Conservation (phyloP, 2,329 filamentous ascomycete genomes). For the Hypoxylon sp. region DNA sequence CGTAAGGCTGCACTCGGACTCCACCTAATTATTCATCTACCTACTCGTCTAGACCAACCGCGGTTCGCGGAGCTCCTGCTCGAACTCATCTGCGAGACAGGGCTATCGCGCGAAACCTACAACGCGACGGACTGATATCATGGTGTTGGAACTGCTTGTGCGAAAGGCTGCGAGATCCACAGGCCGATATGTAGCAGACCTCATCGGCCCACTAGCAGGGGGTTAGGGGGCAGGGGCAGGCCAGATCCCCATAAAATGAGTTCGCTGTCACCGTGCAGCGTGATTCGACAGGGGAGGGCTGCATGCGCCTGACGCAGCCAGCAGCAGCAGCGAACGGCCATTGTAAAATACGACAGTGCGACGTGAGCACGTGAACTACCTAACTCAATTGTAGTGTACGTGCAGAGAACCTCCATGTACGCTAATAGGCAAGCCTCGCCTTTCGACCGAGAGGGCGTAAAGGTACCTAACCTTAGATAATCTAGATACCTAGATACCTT, state of each 20-base stretch:
- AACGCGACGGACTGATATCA: too few relatives aligned
- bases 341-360: conserved; percentile 1
- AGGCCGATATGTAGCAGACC: conserved; percentile 1
- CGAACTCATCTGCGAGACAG: background rate
- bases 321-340: background rate
- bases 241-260: too few relatives aligned
- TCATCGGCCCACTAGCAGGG: conserved; percentile 8
- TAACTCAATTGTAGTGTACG: conserved; percentile 6
- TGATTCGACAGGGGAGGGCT: conserved; percentile 27
- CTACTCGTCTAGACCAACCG: too few relatives aligned
- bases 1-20: conserved; percentile 5
- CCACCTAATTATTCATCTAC: too few relatives aligned
- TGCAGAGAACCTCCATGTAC: background rate
- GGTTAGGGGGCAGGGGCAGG: too few relatives aligned
- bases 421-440: background rate
- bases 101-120: background rate
- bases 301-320: background rate
- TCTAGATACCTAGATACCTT: too few relatives aligned
- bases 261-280: conserved; percentile 16
- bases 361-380: conserved; percentile 6
- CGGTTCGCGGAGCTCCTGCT: too few relatives aligned
- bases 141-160: too few relatives aligned
- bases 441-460: conserved; percentile 11
- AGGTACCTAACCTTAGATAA: too few relatives aligned
- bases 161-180: conserved; percentile 7